Percentiles rank a stretch among this genome's conserved stretches.
Evolutionary conservation across 495 filamentous ascomycete species (phyloP).

Genomic region (Talaromyces borbonicus): DNA sequence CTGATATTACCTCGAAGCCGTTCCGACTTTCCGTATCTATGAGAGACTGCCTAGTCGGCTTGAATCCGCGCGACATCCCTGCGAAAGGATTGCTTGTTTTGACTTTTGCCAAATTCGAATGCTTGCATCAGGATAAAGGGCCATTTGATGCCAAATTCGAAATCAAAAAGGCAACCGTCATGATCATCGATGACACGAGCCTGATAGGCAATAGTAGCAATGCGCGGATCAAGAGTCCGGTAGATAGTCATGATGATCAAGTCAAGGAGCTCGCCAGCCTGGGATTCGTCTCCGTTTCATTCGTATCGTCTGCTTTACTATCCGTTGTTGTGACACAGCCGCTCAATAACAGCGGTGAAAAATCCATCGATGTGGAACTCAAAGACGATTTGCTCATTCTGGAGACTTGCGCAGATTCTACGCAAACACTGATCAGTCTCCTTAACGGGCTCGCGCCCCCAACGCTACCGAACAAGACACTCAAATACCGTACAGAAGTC

Average conservation of each 20-base stretch:
- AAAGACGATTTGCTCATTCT: constrained; percentile 79
- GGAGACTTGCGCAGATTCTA: constrained; percentile 95
- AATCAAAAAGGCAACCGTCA: constrained; percentile 67
- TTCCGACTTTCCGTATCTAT: constrained; percentile 65
- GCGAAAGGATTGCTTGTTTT: constrained; percentile 71
- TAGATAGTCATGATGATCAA: constrained; percentile 46
- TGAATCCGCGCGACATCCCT: constrained; percentile 69
- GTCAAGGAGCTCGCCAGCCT: constrained; percentile 51
- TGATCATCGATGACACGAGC: constrained; percentile 70
- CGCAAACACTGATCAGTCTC: constrained; percentile 77
- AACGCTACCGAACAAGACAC: constrained; percentile 62
- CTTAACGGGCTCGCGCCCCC: constrained; percentile 77
- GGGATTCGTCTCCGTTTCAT: constrained; percentile 78
- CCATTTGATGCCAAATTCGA: constrained; percentile 52
- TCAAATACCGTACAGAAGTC: constrained; percentile 80
- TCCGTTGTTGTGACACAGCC: constrained; percentile 48
- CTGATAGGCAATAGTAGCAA: constrained; percentile 38
- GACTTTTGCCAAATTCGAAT: constrained; percentile 60
- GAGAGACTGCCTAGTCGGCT: constrained; percentile 68
- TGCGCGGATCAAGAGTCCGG: constrained; percentile 34
- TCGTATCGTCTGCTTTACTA: constrained; percentile 68
- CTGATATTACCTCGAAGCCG: constrained; percentile 27
- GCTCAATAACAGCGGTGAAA: constrained; percentile 40
- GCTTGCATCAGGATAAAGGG: constrained; percentile 49
- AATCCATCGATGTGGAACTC: constrained; percentile 69